These are phyloP conservation scores for Fusarium sp. DNA, from an alignment of 2,329 filamentous ascomycete species.

Conservation along the genomic window DNA sequence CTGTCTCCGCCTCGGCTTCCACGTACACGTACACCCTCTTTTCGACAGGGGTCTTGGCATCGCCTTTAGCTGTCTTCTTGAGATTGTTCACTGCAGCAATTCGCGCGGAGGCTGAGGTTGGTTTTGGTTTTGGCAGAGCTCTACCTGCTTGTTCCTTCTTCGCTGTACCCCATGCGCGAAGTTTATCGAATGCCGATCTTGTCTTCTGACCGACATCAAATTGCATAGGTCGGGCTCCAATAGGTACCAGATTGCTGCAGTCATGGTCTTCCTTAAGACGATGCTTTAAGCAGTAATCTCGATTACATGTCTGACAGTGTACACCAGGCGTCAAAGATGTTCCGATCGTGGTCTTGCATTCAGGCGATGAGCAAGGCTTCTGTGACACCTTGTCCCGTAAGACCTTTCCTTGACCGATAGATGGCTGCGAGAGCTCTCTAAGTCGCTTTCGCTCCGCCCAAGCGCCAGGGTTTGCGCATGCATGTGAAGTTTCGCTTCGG, in stretches of 20 bases:
- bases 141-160: constrained; percentile 74
- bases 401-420: constrained; percentile 65
- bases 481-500: constrained; percentile 85
- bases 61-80: constrained; percentile 90
- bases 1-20: constrained; percentile 88
- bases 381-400: constrained; percentile 67
- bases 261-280: constrained; percentile 84
- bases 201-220: constrained; percentile 71
- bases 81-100: constrained; percentile 78
- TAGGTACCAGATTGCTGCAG: constrained; percentile 78
- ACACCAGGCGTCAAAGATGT: constrained; percentile 75
- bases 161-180: constrained; percentile 83
- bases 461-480: constrained; percentile 69
- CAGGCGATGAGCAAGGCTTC: constrained; percentile 74
- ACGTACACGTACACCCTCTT: constrained; percentile 93
- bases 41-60: constrained; percentile 80
- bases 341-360: constrained; percentile 78
- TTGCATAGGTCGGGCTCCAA: constrained; percentile 61
- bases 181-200: constrained; percentile 77
- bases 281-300: constrained; percentile 82
- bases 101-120: constrained; percentile 71
- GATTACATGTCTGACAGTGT: constrained; percentile 77
- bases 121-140: constrained; percentile 71
- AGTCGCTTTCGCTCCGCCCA: constrained; percentile 70
- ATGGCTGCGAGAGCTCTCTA: constrained; percentile 64